Conservation (phyloP, 345 rosid species). For the Aurinia saxatilis region DNA sequence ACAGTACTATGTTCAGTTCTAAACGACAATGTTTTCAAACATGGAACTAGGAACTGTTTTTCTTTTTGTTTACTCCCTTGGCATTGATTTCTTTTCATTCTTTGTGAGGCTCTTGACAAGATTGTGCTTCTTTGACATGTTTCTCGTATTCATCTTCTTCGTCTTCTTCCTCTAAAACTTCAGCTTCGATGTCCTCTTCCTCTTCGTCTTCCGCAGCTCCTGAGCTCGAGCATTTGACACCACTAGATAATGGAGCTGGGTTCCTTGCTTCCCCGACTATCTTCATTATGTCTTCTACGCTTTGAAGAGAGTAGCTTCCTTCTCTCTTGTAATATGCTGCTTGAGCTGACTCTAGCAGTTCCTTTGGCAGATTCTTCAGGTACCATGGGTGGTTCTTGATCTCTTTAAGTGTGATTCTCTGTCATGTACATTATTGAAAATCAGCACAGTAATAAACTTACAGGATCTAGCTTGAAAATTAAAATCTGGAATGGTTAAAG, state of each 20-base stretch:
- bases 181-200: slow-evolving; percentile 50
- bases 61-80: slow-evolving; percentile 4
- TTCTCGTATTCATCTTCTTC: slow-evolving; percentile 35
- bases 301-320: slow-evolving; percentile 65
- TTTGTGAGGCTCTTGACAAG: slow-evolving; percentile 22
- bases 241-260: slow-evolving; percentile 43
- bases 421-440: slow-evolving; percentile 4
- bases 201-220: slow-evolving; percentile 48
- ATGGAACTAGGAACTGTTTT: no score
- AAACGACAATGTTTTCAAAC: slow-evolving; percentile 4
- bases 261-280: slow-evolving; percentile 83
- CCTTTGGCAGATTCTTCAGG: slow-evolving; percentile 82
- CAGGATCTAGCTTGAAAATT: neutral
- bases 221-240: slow-evolving; percentile 54
- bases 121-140: slow-evolving; percentile 31
- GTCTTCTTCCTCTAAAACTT: slow-evolving; percentile 67
- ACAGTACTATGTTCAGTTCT: neutral
- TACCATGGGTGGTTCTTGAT: slow-evolving; percentile 91
- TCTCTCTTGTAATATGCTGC: slow-evolving; percentile 64
- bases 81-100: neutral
- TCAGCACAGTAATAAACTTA: slow-evolving; percentile 2
- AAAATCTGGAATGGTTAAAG: neutral
- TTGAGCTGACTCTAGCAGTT: slow-evolving; percentile 68
- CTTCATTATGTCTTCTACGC: slow-evolving; percentile 82
- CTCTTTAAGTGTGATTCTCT: slow-evolving; percentile 78